Conservation (phyloP, 2,329 filamentous ascomycete genomes). For the Remersonia thermophila region DNA sequence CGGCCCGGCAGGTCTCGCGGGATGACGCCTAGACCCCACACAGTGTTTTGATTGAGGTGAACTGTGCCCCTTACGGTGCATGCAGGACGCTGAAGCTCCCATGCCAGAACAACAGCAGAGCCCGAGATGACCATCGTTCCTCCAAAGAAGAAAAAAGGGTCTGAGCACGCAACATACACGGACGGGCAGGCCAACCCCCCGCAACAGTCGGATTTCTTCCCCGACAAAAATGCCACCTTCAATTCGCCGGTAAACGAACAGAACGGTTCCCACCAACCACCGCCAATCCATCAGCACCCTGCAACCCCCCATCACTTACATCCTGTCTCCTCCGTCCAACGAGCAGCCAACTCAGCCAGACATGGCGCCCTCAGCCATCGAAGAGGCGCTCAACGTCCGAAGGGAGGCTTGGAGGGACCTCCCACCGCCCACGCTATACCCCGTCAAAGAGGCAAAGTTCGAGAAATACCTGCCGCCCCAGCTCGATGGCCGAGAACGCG, state of each 20-base stretch:
- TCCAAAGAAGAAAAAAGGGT: too few species aligned
- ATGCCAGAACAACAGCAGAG: too few species aligned
- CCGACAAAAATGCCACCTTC: too few species aligned
- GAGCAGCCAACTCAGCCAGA: conserved; percentile 2
- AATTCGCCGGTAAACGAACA: too few species aligned
- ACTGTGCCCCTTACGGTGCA: too few species aligned
- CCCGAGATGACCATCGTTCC: too few species aligned
- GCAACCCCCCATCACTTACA: neutral
- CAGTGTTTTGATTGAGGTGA: neutral
- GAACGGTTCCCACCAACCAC: neutral
- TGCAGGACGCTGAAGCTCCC: too few species aligned
- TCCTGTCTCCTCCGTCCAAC: neutral
- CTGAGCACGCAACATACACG: too few species aligned
- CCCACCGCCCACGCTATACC: conserved; percentile 44
- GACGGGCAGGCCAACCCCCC: too few species aligned
- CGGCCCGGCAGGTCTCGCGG: too few species aligned
- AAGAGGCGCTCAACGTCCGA: conserved; percentile 26
- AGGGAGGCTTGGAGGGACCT: conserved; percentile 32
- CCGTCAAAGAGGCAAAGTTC: conserved; percentile 50
- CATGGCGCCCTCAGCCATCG: conserved; percentile 44
- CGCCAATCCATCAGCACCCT: neutral
- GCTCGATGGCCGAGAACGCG: conserved; percentile 59
- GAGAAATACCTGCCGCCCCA: conserved; percentile 41
- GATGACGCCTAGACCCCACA: neutral
- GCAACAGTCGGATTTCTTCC: too few species aligned